Evolutionary conservation across 495 filamentous ascomycete genomes (phyloP), one percentile per base, ranked within the genome.

Genomic region (Pyrenopolyporus hunteri): DNA sequence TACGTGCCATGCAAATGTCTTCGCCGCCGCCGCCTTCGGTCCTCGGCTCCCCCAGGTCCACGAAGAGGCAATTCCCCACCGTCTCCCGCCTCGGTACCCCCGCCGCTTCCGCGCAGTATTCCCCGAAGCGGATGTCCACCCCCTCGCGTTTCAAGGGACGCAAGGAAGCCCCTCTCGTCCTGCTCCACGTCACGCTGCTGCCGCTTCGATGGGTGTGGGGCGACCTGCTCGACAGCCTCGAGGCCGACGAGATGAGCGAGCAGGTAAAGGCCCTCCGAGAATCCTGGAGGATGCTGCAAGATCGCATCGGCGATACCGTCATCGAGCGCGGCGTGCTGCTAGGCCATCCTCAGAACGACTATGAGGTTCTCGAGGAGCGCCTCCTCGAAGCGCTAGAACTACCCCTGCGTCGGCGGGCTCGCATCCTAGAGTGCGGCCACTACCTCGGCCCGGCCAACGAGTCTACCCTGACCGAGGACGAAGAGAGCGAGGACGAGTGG

Each of bases 351-450:
- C 85, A 89, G 64, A 91, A 92, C 55, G 88, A 95, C 61, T 97
- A 93, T 67, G 93, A 96, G 67, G 73, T 96, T 19, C 83, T 98
- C 0, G 94, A 98, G 73, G 94, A 97, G 72, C 81, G 92, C 11
- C 76, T 98, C n/a, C 74, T 97, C 3, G 93, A 97, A 73, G 87
- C 88, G 6, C 74, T 98, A 20, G 91, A 97, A 63, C 75, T 97
- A 9, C 87, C 87, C 29, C 76, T 83, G 1, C 72, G 70, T 16
- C 72, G 77, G n/a, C 70, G 80, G 32, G 87, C 90, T 0, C 77
- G 87, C 2, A 83, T 91, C 36, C 73, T 93, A 2, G 88, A 90
- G 65, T 91, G 90, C 51, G 94, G 94, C 0, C 91, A 97, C 67
- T 85, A 86, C 68, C 80, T 82, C 11, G 81, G 82, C 6, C 71